Conservation (phyloP, 2,329 filamentous ascomycete genomes). For the Curvularia spicifera region DNA sequence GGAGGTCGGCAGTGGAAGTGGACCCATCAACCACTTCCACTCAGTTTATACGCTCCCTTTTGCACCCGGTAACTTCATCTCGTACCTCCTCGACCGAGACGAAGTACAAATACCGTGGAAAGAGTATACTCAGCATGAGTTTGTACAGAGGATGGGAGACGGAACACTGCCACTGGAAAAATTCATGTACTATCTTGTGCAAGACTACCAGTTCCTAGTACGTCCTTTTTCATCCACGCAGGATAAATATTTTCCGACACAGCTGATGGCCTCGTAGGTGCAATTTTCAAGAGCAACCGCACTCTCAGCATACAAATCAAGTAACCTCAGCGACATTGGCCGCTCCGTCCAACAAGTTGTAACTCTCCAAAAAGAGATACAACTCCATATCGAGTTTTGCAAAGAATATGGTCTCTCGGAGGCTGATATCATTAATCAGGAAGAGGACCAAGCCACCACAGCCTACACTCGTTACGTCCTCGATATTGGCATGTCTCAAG, state of each 20-base stretch:
- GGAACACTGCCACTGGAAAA: slow-evolving; percentile 75
- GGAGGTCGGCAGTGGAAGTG: slow-evolving; percentile 69
- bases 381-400: slow-evolving; percentile 83
- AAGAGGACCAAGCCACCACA: slow-evolving; percentile 81
- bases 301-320: slow-evolving; percentile 83
- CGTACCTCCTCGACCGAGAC: slow-evolving; percentile 77
- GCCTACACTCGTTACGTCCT: slow-evolving; percentile 85
- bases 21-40: slow-evolving; percentile 81
- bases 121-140: slow-evolving; percentile 78
- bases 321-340: slow-evolving; percentile 73
- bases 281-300: slow-evolving; percentile 90
- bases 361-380: slow-evolving; percentile 80
- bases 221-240: slow-evolving; percentile 24
- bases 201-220: slow-evolving; percentile 91
- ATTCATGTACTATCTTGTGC: slow-evolving; percentile 88
- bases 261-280: slow-evolving; percentile 58
- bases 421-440: slow-evolving; percentile 72
- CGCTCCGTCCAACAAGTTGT: slow-evolving; percentile 73
- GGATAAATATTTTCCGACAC: not conserved
- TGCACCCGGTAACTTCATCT: slow-evolving; percentile 76
- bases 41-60: slow-evolving; percentile 73
- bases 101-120: slow-evolving; percentile 79
- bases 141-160: slow-evolving; percentile 77
- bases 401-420: slow-evolving; percentile 77
- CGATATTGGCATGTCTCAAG: slow-evolving; percentile 84